These are phyloP conservation scores for Quercus variabilis DNA, from an alignment of 306 rosid genomes.

Conservation along the genomic window DNA sequence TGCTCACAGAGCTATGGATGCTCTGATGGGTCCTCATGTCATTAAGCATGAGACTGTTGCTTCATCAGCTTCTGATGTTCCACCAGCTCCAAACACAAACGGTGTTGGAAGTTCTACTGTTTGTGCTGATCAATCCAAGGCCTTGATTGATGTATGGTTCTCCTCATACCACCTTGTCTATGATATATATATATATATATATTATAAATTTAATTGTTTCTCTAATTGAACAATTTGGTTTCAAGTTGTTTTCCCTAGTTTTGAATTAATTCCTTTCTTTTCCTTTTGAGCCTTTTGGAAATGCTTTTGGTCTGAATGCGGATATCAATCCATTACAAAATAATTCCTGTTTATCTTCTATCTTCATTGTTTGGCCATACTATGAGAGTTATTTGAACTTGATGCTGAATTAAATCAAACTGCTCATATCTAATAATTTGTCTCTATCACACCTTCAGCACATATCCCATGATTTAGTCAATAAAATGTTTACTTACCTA, in stretches of 20 bases:
- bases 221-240: not conserved
- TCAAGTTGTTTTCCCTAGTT: not conserved
- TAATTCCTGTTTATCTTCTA: not conserved
- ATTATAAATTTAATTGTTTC: not conserved
- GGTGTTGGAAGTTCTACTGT: not conserved
- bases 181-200: no score
- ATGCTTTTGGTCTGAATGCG: not conserved
- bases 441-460: no score
- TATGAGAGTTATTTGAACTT: not conserved
- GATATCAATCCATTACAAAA: not conserved
- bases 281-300: not conserved
- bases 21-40: slow-evolving; percentile 25
- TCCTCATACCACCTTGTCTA: not conserved
- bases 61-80: not conserved
- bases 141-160: slow-evolving; percentile 21
- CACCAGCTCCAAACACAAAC: not conserved
- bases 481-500: no score
- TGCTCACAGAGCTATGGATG: slow-evolving; percentile 21
- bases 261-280: not conserved
- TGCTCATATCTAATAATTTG: not conserved
- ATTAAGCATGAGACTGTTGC: slow-evolving; percentile 14
- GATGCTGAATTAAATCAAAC: not conserved
- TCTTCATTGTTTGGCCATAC: not conserved
- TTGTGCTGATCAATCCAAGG: slow-evolving; percentile 17
- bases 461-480: no score